These are phyloP conservation scores for Astraeus odoratus DNA, from an alignment of 768 basidiomycete genomes.

Conservation along the genomic window DNA sequence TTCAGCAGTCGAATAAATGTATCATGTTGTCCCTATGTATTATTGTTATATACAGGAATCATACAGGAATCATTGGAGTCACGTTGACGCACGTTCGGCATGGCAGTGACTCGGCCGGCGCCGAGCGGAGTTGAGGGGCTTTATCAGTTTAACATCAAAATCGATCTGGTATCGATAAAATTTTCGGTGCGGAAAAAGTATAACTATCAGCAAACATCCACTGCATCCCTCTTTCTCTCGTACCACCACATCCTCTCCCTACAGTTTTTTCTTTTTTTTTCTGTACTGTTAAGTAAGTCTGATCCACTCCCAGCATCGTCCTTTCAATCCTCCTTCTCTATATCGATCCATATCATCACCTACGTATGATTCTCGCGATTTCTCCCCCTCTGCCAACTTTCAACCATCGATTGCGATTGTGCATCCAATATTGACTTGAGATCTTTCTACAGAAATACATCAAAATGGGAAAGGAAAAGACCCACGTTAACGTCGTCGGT, in stretches of 20 bases:
- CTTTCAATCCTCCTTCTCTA: conserved; percentile 3
- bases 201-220: conserved; percentile 52
- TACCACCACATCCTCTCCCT: conserved; percentile 31
- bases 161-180: conserved; percentile 65
- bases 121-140: conserved; percentile 37
- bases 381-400: conserved; percentile 3
- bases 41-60: background rate
- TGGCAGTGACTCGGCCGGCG: conserved; percentile 16
- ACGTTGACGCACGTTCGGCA: no score
- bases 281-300: conserved; percentile 39
- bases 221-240: conserved; percentile 28
- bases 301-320: conserved; percentile 1
- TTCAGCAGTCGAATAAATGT: no score
- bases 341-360: conserved; percentile 8
- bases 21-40: no score
- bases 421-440: conserved; percentile 4
- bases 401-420: conserved; percentile 22
- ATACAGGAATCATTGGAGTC: no score
- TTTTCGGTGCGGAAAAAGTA: conserved; percentile 45
- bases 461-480: conserved; percentile 96
- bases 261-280: conserved; percentile 29
- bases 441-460: conserved; percentile 37
- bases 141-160: conserved; percentile 47
- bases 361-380: conserved; percentile 17
- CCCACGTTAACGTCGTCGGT: conserved; percentile 98